Conservation (phyloP, 257 asterid species). For the Rauvolfia tetraphylla region DNA sequence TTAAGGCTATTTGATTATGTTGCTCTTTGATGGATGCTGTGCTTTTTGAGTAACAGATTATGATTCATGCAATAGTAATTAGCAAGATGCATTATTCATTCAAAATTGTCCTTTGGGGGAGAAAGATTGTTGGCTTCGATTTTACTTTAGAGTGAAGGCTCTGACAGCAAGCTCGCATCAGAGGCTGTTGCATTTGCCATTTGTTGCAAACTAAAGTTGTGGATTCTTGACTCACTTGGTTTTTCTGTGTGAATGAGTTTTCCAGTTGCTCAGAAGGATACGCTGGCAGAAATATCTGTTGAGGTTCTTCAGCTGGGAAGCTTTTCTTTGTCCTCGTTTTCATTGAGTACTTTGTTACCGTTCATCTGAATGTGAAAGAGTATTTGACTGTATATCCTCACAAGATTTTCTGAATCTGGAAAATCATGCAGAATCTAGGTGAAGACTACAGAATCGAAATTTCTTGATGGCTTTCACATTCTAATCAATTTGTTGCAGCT, state of each 20-base stretch:
- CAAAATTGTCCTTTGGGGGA: neutral
- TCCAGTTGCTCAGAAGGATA: neutral
- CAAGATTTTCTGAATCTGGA: neutral
- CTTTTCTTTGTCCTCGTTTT: neutral
- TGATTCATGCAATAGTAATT: neutral
- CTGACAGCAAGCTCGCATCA: too few species aligned
- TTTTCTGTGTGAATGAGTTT: neutral
- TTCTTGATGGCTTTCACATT: conserved; percentile 4
- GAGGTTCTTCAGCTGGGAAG: neutral
- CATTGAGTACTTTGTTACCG: neutral
- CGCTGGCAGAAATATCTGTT: neutral
- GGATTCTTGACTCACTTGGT: neutral
- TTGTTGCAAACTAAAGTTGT: neutral
- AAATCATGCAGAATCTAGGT: neutral
- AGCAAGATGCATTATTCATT: too few species aligned
- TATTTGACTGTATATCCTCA: neutral
- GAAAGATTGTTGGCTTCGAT: too few species aligned
- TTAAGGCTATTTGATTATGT: neutral
- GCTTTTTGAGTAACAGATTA: neutral
- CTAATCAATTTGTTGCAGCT: neutral
- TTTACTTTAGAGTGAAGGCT: too few species aligned
- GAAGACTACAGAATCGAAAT: neutral
- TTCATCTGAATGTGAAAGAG: neutral
- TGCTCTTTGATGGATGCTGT: neutral
- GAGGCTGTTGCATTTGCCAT: too few species aligned